A percentile compares a stretch with the other conserved stretches of the same genome.
Conservation (phyloP, 257 asterid genomes). For the Nicotiana sylvestris region DNA sequence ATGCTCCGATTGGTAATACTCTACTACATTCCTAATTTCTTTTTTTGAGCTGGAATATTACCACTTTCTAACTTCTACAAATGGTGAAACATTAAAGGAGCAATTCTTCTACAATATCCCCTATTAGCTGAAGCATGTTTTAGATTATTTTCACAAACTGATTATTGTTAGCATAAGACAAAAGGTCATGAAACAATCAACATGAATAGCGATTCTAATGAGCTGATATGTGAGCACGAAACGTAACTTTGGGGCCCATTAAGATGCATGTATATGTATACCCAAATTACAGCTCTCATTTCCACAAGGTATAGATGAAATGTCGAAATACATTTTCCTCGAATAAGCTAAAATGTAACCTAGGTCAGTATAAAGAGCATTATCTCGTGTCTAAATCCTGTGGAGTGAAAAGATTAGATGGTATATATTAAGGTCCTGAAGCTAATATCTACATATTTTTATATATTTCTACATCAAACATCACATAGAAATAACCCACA, state of each 20-base stretch:
- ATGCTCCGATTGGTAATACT: background rate
- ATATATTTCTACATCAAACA: background rate
- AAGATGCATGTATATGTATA: background rate
- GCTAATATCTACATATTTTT: background rate
- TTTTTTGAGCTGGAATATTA: too few relatives aligned
- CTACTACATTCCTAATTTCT: too few relatives aligned
- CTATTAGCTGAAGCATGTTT: background rate
- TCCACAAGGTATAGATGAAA: background rate
- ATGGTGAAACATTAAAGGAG: background rate
- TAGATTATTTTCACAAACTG: background rate
- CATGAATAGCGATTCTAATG: background rate
- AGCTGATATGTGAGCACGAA: background rate
- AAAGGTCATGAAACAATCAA: background rate
- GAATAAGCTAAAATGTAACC: background rate
- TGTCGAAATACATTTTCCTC: background rate
- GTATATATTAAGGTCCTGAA: background rate
- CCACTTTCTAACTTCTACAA: background rate
- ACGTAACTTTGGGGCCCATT: background rate
- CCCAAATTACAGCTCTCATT: background rate
- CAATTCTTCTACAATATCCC: background rate
- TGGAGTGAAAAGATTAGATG: background rate
- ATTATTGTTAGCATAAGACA: conserved; percentile 4
- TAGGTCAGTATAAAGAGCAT: background rate
- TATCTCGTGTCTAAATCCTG: background rate
- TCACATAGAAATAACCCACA: background rate